Conservation (phyloP, 768 basidiomycete genomes). For the Auriscalpium orientale region DNA sequence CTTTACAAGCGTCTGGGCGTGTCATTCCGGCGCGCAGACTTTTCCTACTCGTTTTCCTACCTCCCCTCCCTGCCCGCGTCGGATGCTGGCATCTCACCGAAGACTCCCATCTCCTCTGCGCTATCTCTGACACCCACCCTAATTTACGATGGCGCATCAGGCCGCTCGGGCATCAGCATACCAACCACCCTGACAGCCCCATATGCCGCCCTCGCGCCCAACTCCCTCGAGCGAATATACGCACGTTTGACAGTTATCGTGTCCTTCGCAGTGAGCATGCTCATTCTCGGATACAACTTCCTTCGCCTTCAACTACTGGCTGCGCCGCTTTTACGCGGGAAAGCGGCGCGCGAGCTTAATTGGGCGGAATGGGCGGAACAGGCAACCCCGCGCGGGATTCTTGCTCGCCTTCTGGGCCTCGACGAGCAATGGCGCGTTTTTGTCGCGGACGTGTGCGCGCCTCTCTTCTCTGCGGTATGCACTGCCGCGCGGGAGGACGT, state of each 20-base stretch:
- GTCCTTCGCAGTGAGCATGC: slow-evolving; percentile 35
- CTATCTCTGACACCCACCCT: slow-evolving; percentile 30
- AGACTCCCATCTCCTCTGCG: neutral
- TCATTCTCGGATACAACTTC: slow-evolving; percentile 29
- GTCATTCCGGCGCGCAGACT: slow-evolving; percentile 45
- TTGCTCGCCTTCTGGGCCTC: slow-evolving; percentile 37
- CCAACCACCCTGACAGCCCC: slow-evolving; percentile 26
- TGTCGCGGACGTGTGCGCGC: slow-evolving; percentile 45
- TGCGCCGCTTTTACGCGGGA: slow-evolving; percentile 22
- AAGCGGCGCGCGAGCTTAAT: slow-evolving; percentile 24
- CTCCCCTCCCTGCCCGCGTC: slow-evolving; percentile 25
- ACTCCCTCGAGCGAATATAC: neutral
- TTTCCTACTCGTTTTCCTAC: slow-evolving; percentile 66
- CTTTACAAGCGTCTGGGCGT: slow-evolving; percentile 59
- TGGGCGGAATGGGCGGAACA: slow-evolving; percentile 42
- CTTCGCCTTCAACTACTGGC: slow-evolving; percentile 19
- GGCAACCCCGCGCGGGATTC: slow-evolving; percentile 32
- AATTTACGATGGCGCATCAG: slow-evolving; percentile 62
- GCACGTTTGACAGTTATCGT: slow-evolving; percentile 18
- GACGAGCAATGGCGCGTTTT: slow-evolving; percentile 49
- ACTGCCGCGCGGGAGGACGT: slow-evolving; percentile 54
- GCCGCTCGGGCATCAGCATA: slow-evolving; percentile 42
- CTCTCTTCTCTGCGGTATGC: slow-evolving; percentile 67
- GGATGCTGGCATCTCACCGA: slow-evolving; percentile 25
- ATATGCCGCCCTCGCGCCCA: slow-evolving; percentile 17